These are phyloP conservation scores for Aspergillus sclerotiicarbonarius DNA, from an alignment of 495 filamentous ascomycete species.

Conservation along the genomic window DNA sequence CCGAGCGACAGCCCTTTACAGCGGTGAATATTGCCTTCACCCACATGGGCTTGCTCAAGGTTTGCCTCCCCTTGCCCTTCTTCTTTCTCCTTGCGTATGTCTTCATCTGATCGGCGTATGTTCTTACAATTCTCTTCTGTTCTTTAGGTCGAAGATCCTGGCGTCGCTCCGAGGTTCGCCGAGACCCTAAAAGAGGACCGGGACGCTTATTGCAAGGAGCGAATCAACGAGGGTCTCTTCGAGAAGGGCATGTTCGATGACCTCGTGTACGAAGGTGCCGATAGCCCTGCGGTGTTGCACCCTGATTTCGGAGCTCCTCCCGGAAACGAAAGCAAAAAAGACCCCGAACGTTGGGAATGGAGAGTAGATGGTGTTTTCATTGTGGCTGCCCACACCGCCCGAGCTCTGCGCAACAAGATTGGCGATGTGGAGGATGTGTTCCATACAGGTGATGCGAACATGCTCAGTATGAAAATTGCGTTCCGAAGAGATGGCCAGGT, in stretches of 20 bases:
- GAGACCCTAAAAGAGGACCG: background rate
- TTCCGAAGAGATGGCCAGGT: constrained; percentile 1
- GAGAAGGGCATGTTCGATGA: constrained; percentile 14
- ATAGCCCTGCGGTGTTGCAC: constrained; percentile 2
- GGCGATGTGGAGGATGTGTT: constrained; percentile 1
- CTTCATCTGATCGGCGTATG: background rate
- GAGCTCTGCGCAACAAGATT: constrained; percentile 6
- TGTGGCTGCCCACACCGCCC: constrained; percentile 3
- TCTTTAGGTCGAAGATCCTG: constrained; percentile 1
- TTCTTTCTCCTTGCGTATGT: background rate
- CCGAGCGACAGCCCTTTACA: background rate
- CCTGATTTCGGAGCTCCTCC: constrained; percentile 4
- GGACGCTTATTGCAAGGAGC: constrained; percentile 6
- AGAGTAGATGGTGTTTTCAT: constrained; percentile 10
- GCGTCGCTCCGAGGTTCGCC: constrained; percentile 1
- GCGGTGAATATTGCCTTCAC: constrained; percentile 32
- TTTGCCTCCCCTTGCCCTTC: constrained; percentile 13
- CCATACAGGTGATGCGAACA: background rate
- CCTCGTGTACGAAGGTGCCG: constrained; percentile 9
- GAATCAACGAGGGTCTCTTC: constrained; percentile 4
- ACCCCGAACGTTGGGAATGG: constrained; percentile 1
- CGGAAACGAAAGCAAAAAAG: background rate
- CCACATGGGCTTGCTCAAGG: constrained; percentile 27
- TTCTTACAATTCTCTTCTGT: background rate
- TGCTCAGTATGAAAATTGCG: background rate